Percentiles rank a stretch among this genome's conserved stretches.
phyloP scores from a whole-genome alignment of 768 basidiomycete genomes.

The Chalciporus piperatus region DNA sequence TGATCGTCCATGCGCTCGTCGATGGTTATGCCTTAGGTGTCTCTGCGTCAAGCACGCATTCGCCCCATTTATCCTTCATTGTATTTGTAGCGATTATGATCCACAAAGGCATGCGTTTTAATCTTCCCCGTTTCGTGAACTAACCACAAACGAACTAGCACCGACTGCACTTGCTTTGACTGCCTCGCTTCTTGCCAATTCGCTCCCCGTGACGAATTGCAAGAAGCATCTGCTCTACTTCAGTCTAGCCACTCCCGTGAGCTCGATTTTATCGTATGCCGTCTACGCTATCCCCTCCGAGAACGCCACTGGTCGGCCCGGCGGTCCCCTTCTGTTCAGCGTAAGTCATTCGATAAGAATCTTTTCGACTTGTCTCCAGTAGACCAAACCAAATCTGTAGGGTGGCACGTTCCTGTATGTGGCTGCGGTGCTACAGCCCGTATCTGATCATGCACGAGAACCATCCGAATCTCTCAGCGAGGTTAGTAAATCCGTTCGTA shows the following conservation, averaged over 20 bases:
- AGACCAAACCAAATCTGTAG: constrained; percentile 34
- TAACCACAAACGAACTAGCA: constrained; percentile 45
- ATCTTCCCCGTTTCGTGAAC: neutral
- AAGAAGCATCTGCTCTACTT: constrained; percentile 76
- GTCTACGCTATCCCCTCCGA: constrained; percentile 50
- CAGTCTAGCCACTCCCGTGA: constrained; percentile 78
- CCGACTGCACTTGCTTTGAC: constrained; percentile 91
- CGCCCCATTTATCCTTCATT: constrained; percentile 63
- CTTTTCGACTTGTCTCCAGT: constrained; percentile 1
- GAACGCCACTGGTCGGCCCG: constrained; percentile 55
- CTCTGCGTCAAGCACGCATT: constrained; percentile 46
- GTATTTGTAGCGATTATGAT: constrained; percentile 90
- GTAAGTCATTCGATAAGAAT: constrained; percentile 42
- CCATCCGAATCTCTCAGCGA: constrained; percentile 32
- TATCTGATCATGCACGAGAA: constrained; percentile 47
- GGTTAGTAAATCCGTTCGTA: constrained; percentile 44
- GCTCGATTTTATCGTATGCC: constrained; percentile 74
- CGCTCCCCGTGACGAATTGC: constrained; percentile 66
- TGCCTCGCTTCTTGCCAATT: constrained; percentile 75
- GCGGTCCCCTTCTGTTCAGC: constrained; percentile 78
- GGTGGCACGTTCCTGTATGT: constrained; percentile 95
- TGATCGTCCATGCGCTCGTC: constrained; percentile 84
- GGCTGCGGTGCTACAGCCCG: constrained; percentile 83
- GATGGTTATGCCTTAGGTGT: constrained; percentile 94
- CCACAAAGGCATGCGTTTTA: constrained; percentile 69